A percentile compares a stretch with the other conserved stretches of the same genome.
These are phyloP conservation scores for Calycina herbarum DNA, from an alignment of 2,329 filamentous ascomycete species.

Conservation along the genomic window DNA sequence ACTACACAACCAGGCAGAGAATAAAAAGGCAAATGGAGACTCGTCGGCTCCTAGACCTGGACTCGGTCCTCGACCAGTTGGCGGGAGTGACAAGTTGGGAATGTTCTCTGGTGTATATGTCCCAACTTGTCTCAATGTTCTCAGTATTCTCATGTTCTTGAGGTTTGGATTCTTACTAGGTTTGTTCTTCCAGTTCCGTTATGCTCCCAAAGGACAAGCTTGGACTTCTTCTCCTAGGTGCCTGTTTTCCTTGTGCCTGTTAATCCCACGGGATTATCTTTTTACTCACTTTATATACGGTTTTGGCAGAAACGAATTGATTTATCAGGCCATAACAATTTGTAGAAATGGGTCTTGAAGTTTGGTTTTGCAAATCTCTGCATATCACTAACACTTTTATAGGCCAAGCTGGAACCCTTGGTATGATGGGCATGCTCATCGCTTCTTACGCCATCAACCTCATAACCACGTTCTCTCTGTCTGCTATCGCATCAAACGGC, in stretches of 20 bases:
- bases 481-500: conserved; percentile 86
- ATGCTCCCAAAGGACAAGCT: background rate
- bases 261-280: background rate
- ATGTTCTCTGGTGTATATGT: conserved; percentile 81
- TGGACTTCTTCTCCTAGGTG: background rate
- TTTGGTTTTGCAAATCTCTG: background rate
- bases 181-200: conserved; percentile 12
- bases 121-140: conserved; percentile 83
- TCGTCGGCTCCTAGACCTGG: conserved; percentile 39
- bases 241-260: background rate
- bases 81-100: conserved; percentile 63
- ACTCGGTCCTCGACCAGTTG: conserved; percentile 42
- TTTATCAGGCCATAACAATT: background rate
- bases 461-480: conserved; percentile 82
- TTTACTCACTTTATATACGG: background rate
- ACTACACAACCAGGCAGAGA: conserved; percentile 30
- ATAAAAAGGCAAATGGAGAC: conserved; percentile 36
- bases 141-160: conserved; percentile 91
- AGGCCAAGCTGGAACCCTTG: conserved; percentile 70
- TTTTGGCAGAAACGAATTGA: too few species aligned
- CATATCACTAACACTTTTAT: conserved; percentile 11
- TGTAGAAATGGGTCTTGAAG: background rate
- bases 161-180: conserved; percentile 84
- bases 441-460: conserved; percentile 79
- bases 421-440: conserved; percentile 74